These are phyloP conservation scores for Colletotrichum agaves DNA, from an alignment of 2,329 filamentous ascomycete genomes.

Conservation along the genomic window DNA sequence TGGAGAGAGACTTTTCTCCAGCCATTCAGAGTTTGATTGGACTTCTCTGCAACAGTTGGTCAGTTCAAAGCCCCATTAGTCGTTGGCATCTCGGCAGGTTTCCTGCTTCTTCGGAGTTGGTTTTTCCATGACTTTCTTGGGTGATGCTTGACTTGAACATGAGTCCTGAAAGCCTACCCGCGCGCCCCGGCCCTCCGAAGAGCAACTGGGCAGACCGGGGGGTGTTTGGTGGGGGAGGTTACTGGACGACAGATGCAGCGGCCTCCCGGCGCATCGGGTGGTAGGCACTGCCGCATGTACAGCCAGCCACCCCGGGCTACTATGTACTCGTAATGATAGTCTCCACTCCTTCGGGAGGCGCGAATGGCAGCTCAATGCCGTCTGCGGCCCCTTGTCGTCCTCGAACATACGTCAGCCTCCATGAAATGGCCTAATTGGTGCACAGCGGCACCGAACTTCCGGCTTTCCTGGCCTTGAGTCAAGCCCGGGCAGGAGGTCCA, in stretches of 20 bases:
- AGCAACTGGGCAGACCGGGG: background rate
- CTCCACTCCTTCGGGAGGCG: slow-evolving; percentile 11
- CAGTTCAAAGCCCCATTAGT: slow-evolving; percentile 6
- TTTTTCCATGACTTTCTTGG: background rate
- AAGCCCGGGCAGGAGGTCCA: no score
- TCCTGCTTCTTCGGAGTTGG: background rate
- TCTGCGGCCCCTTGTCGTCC: slow-evolving; percentile 8
- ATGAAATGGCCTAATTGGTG: slow-evolving; percentile 13
- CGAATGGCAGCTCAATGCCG: slow-evolving; percentile 8
- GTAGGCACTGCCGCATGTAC: slow-evolving; percentile 15
- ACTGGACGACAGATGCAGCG: background rate
- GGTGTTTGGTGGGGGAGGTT: no score
- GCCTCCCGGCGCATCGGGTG: slow-evolving; percentile 34
- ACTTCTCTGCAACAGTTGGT: slow-evolving; percentile 5
- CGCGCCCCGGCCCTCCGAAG: background rate
- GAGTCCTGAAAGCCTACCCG: no score
- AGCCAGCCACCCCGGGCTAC: slow-evolving; percentile 29
- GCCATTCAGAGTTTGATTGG: slow-evolving; percentile 28
- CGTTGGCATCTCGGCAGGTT: background rate
- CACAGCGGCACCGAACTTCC: background rate
- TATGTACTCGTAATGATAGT: no score
- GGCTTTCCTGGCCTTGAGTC: no score
- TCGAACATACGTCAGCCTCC: slow-evolving; percentile 38
- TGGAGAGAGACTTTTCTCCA: background rate
- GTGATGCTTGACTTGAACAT: no score